Percentiles rank a stretch among this genome's conserved stretches.
Evolutionary conservation across 108 stramenopile genomes (phyloP).

Genomic region (Skeletonema potamos): DNA sequence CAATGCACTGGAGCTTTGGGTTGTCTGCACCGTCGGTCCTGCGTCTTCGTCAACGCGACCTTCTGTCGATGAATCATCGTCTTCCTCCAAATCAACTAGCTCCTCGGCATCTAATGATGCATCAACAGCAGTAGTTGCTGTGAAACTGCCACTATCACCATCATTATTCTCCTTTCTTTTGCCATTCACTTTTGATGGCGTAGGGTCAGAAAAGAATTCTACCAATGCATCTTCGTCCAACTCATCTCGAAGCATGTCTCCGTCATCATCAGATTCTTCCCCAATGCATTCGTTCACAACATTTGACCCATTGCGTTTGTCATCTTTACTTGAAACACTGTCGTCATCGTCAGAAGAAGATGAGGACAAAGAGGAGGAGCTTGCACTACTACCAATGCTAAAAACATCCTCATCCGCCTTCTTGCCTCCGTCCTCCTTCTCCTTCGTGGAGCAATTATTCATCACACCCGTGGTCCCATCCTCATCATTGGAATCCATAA

Average conservation of each 20-base stretch:
- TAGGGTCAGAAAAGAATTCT: conserved; percentile 15
- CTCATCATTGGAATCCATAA: neutral
- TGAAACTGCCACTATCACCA: neutral
- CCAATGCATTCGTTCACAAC: neutral
- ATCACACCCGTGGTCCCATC: neutral
- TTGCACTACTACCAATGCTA: neutral
- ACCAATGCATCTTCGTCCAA: conserved; percentile 14
- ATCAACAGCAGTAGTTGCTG: neutral
- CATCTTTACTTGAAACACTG: neutral
- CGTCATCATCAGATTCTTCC: neutral
- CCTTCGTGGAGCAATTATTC: neutral
- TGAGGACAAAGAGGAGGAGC: neutral
- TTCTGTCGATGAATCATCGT: neutral
- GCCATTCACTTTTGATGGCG: neutral
- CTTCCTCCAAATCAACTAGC: conserved; percentile 25
- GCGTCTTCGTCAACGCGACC: neutral
- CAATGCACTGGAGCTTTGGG: neutral
- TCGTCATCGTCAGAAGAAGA: neutral
- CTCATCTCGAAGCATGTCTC: neutral
- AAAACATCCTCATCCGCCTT: neutral
- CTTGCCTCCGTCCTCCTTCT: neutral
- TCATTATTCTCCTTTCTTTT: neutral
- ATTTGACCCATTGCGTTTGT: neutral
- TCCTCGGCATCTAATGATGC: conserved; percentile 23
- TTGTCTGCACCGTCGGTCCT: too few species aligned